A percentile compares a stretch with the other conserved stretches of the same genome.
phyloP scores from a whole-genome alignment of 2,329 filamentous ascomycete species.

The Sporothrix protearum region DNA sequence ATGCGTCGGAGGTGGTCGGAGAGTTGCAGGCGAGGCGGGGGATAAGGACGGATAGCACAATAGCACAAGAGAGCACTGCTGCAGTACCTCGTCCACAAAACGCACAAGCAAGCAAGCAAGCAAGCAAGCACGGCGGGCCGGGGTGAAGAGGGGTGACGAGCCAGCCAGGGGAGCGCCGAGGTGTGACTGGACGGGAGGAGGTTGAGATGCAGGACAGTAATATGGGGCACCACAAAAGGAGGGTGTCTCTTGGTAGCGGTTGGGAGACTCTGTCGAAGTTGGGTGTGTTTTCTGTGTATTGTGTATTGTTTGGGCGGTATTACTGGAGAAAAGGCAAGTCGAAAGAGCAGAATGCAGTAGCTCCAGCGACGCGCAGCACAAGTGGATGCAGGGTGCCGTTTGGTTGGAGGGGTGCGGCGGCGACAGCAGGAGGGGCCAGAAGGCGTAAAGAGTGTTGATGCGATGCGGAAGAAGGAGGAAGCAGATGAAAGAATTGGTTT shows the following conservation, averaged over 20 bases:
- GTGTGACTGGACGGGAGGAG: conserved; percentile 20
- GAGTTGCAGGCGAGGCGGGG: conserved; percentile 13
- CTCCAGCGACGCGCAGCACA: conserved; percentile 24
- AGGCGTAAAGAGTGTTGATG: not conserved
- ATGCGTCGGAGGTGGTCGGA: conserved; percentile 9
- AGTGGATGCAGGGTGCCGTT: conserved; percentile 16
- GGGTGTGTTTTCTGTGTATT: not conserved
- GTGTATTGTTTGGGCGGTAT: not conserved
- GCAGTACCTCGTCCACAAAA: not conserved
- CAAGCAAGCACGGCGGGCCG: not conserved
- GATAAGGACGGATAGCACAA: not conserved
- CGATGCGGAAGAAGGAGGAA: not conserved
- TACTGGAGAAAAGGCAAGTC: not conserved
- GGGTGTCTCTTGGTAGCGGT: not conserved
- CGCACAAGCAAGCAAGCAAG: not conserved
- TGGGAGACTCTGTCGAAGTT: not conserved
- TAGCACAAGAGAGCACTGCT: not conserved
- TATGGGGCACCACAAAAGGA: not conserved
- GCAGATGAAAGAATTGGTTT: not conserved
- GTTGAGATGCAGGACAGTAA: conserved; percentile 19
- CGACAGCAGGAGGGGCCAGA: not conserved
- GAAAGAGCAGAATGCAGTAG: conserved; percentile 25
- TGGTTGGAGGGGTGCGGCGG: conserved; percentile 5
- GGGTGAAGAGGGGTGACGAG: conserved; percentile 13
- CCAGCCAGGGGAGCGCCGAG: conserved; percentile 19